These are phyloP conservation scores for Paraphaeosphaeria minitans DNA, from an alignment of 2,329 filamentous ascomycete species.

Conservation along the genomic window DNA sequence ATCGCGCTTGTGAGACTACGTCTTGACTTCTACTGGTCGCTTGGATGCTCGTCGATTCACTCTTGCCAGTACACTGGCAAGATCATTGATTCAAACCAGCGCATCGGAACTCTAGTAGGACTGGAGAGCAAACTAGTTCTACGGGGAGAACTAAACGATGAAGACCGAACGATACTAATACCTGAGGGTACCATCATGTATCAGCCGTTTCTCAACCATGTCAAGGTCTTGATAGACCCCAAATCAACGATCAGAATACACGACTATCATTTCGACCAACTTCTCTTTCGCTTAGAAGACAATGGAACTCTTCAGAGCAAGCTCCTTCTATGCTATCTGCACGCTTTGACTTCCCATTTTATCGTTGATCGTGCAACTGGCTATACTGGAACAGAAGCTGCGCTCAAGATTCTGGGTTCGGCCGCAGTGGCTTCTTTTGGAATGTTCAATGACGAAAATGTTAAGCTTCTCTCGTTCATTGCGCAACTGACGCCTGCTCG, in stretches of 20 bases:
- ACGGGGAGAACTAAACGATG: constrained; percentile 15
- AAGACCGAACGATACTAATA: constrained; percentile 48
- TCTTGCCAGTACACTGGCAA: constrained; percentile 36
- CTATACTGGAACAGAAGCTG: constrained; percentile 61
- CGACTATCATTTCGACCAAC: constrained; percentile 56
- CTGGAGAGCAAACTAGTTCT: constrained; percentile 30
- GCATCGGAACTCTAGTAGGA: constrained; percentile 30
- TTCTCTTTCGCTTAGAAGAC: constrained; percentile 57
- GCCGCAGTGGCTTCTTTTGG: constrained; percentile 57
- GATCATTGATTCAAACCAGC: constrained; percentile 32
- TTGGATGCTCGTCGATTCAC: constrained; percentile 13
- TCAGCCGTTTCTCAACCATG: constrained; percentile 12
- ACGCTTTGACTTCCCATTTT: constrained; percentile 60
- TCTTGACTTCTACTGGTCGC: constrained; percentile 19
- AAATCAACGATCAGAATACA: constrained; percentile 40
- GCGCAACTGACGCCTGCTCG: constrained; percentile 42
- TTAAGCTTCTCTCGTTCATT: constrained; percentile 31
- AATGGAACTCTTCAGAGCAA: constrained; percentile 59
- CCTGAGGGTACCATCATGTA: constrained; percentile 20
- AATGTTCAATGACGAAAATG: constrained; percentile 32
- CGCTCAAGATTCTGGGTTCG: constrained; percentile 55
- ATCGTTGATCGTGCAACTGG: constrained; percentile 57
- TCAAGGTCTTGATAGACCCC: constrained; percentile 19
- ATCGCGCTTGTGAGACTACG: constrained; percentile 26
- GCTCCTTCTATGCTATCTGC: constrained; percentile 57